phyloP scores from a whole-genome alignment of 1,284 basidiomycete genomes.

The Trichosporon sp. region DNA sequence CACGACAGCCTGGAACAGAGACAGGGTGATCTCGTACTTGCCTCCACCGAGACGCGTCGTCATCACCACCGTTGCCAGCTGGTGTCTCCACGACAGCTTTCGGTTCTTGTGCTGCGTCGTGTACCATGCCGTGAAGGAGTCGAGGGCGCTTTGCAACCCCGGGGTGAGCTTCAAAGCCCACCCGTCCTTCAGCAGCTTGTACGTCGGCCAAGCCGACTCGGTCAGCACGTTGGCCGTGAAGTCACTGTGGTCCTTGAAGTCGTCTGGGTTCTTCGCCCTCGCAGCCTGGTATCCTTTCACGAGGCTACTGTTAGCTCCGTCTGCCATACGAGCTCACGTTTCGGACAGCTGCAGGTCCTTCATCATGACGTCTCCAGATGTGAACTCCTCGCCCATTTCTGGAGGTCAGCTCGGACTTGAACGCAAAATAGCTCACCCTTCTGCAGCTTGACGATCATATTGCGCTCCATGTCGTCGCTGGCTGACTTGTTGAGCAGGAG shows the following conservation, averaged over 20 bases:
- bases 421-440: conserved; percentile 59
- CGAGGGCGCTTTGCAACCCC: conserved; percentile 67
- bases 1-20: conserved; percentile 81
- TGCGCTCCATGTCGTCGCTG: conserved; percentile 84
- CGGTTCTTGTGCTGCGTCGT: conserved; percentile 63
- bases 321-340: conserved; percentile 25
- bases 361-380: conserved; percentile 51
- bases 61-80: conserved; percentile 70
- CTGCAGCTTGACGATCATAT: conserved; percentile 82
- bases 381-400: conserved; percentile 52
- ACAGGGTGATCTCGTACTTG: conserved; percentile 82
- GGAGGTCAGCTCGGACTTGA: background rate
- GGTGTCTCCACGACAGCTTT: conserved; percentile 74
- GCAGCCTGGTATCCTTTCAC: conserved; percentile 52
- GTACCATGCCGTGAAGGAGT: conserved; percentile 65
- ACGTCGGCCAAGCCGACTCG: conserved; percentile 57
- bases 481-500: conserved; percentile 81
- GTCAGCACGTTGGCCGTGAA: conserved; percentile 57
- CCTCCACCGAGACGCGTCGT: conserved; percentile 64
- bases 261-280: conserved; percentile 42
- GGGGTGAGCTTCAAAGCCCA: conserved; percentile 41
- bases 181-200: conserved; percentile 44
- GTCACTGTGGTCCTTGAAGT: conserved; percentile 44
- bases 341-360: conserved; percentile 49
- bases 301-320: conserved; percentile 34